phyloP scores from a whole-genome alignment of 176 grass and related monocot species.

The Bromus sterilis region DNA sequence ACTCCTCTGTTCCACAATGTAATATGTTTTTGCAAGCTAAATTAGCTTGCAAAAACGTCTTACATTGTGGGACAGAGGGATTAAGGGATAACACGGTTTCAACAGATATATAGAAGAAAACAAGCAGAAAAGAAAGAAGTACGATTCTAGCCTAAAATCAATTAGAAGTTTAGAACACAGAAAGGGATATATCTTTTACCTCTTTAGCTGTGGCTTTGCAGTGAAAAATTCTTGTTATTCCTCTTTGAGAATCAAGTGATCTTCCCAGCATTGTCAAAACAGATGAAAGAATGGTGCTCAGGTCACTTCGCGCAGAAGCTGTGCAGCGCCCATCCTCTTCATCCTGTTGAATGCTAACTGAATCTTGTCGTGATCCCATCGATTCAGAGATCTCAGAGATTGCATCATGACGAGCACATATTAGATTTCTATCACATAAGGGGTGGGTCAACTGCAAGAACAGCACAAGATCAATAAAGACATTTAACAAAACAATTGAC shows the following conservation, averaged over 20 bases:
- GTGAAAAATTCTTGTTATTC: conserved; percentile 91
- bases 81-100: not conserved
- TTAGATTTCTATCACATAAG: conserved; percentile 66
- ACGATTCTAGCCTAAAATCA: not conserved
- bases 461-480: conserved; percentile 12
- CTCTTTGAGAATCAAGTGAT: conserved; percentile 83
- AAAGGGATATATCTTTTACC: conserved; percentile 33
- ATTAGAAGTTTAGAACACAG: not conserved
- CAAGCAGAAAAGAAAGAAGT: not conserved
- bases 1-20: too few relatives aligned
- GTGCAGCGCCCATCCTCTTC: conserved; percentile 1
- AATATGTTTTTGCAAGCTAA: too few relatives aligned
- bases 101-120: not conserved
- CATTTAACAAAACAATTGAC: not conserved
- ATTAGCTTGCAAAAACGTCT: too few relatives aligned
- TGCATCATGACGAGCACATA: conserved; percentile 80
- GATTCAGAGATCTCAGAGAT: conserved; percentile 83
- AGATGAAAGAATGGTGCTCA: conserved; percentile 63
- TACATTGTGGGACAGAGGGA: too few relatives aligned
- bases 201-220: conserved; percentile 66
- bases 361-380: conserved; percentile 48
- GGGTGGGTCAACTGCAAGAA: conserved; percentile 75
- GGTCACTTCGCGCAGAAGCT: conserved; percentile 37
- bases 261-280: conserved; percentile 67
- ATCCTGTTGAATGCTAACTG: conserved; percentile 20